These are phyloP conservation scores for Dimocarpus longan DNA, from an alignment of 345 rosid species.

Conservation along the genomic window DNA sequence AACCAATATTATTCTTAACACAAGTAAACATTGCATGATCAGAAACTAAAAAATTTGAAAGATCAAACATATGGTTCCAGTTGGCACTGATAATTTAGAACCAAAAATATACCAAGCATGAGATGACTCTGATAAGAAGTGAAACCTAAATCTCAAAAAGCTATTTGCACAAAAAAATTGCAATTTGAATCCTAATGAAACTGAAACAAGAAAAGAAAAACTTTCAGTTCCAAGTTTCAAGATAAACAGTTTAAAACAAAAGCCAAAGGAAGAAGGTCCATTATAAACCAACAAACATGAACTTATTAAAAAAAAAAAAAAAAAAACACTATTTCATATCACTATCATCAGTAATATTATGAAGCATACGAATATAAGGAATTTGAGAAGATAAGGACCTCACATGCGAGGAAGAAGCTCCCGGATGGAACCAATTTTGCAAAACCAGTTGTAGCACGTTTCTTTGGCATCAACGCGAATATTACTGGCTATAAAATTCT, in stretches of 20 bases:
- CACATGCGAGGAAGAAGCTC: conserved; percentile 98
- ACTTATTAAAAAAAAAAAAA: background rate
- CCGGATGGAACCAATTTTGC: conserved; percentile 75
- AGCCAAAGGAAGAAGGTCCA: background rate
- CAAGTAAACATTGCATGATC: background rate
- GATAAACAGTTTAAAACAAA: conserved; percentile 13
- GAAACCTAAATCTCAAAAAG: background rate
- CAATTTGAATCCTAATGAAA: background rate
- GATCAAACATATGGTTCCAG: background rate
- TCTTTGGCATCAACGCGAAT: conserved; percentile 77
- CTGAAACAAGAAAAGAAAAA: background rate
- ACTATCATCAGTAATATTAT: conserved; percentile 7
- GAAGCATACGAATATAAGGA: conserved; percentile 6
- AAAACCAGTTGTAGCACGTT: conserved; percentile 92
- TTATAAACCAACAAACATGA: background rate
- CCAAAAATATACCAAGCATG: background rate
- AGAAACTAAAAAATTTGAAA: background rate
- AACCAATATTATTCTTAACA: background rate
- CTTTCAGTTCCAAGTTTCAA: conserved; percentile 1
- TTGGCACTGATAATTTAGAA: background rate
- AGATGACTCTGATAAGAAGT: background rate
- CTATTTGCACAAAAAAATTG: background rate
- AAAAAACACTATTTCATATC: background rate
- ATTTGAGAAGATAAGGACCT: conserved; percentile 27
- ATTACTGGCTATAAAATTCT: conserved; percentile 64